Base-by-base conservation (phyloP, 2,329 filamentous ascomycete genomes). In the Chlorencoelia australis region DNA sequence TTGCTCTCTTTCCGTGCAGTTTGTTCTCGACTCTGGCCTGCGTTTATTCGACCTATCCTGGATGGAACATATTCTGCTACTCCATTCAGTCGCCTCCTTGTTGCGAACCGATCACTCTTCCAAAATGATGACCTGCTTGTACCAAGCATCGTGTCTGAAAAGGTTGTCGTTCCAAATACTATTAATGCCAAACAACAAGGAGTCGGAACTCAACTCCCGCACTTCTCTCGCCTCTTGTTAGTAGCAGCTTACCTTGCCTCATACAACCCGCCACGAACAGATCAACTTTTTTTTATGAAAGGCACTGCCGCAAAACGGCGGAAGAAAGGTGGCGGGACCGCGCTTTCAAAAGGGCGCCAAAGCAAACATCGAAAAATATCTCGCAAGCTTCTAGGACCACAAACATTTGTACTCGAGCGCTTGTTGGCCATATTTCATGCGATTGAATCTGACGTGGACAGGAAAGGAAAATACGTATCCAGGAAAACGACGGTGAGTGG, bases 11-110 rank as follows among this genome's bases (percentile, higher is more conserved):
- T 94, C 48, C 69, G 67, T 3, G 71, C 73, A 22, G 74, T 81
- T 33, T 87, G 82, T 53, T 60, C 73, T 32, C 73, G 78, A 28
- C 70, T 96, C 14, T 98, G 91, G 91, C 78, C 80, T 8, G 73
- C 78, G 4, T 96, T 98, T 59, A 79, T 84, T 1, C 71, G 75
- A 5, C 89, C 89, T 0, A 72, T 96, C 16, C 60, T 79, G 1
- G 73, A 77, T 2, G 82, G 82, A n/a, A 35, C 41, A 14, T 77
- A 81, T 50, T 71, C 72, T 2, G 75, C 82, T 7, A 79, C 81
- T 49, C 86, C 95, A 52, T 95, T 95, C 59, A 79, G 83, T 10
- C 80, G 83, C 44, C 66, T 98, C 6, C 71, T 96, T 38, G 78
- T 89, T 32, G 73, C 76, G 2, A 73, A 78, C 17, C 68, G 81